These are phyloP conservation scores for Cucumis sativus DNA, from an alignment of 306 rosid species.

Conservation along the genomic window Cucumber_9930_V3 NC_026661.2:16433501-16434000, in stretches of 20 bases:
- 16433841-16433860: background rate
- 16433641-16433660: background rate
- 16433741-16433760: background rate
- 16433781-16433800: background rate
- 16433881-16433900: slow-evolving; percentile 81
- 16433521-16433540: no score
- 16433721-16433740: background rate
- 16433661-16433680: background rate
- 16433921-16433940: slow-evolving; percentile 54
- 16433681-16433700: background rate
- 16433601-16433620: background rate
- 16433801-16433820: background rate
- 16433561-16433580: background rate
- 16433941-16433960: slow-evolving; percentile 46
- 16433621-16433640: background rate
- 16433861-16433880: background rate
- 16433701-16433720: background rate
- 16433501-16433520: no score
- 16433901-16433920: slow-evolving; percentile 83
- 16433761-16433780: background rate
- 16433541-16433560: no score
- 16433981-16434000: slow-evolving; percentile 60
- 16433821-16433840: no score
- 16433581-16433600: background rate
- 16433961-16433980: slow-evolving; percentile 51